Percentiles rank a stretch among this genome's conserved stretches.
phyloP scores from a whole-genome alignment of 306 rosid species.

The Cyamopsis tetragonoloba region DNA sequence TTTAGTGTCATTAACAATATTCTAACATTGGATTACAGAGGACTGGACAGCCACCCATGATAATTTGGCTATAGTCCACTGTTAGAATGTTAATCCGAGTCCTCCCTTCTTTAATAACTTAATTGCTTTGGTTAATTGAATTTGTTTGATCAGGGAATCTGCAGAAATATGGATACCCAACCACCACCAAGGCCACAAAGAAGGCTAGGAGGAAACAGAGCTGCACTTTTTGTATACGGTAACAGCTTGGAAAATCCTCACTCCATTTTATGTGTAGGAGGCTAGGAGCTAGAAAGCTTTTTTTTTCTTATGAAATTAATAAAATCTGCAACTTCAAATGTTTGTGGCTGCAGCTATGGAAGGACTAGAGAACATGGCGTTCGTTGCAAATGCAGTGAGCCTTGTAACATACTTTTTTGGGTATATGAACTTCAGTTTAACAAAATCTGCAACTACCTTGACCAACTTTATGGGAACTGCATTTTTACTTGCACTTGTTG shows the following conservation, averaged over 20 bases:
- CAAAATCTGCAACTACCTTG: slow-evolving; percentile 66
- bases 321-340: too few species aligned
- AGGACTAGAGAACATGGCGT: slow-evolving; percentile 86
- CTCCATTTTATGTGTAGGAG: background rate
- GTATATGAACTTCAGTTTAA: slow-evolving; percentile 66
- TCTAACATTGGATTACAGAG: too few species aligned
- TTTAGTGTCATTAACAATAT: background rate
- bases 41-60: too few species aligned
- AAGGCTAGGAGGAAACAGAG: slow-evolving; percentile 59
- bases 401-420: slow-evolving; percentile 70
- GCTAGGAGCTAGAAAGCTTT: too few species aligned
- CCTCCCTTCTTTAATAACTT: too few species aligned
- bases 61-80: too few species aligned
- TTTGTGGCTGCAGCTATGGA: slow-evolving; percentile 50
- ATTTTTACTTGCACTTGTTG: slow-evolving; percentile 58
- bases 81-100: too few species aligned
- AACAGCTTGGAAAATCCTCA: background rate
- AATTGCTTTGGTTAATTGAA: slow-evolving; percentile 5
- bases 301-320: too few species aligned
- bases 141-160: slow-evolving; percentile 42
- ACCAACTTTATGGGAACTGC: slow-evolving; percentile 84
- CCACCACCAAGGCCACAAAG: slow-evolving; percentile 29
- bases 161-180: slow-evolving; percentile 31
- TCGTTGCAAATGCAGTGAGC: slow-evolving; percentile 54
- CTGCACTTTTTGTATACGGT: slow-evolving; percentile 66